phyloP scores from a whole-genome alignment of 1,284 basidiomycete genomes.

The Gymnopus androsaceus region DNA sequence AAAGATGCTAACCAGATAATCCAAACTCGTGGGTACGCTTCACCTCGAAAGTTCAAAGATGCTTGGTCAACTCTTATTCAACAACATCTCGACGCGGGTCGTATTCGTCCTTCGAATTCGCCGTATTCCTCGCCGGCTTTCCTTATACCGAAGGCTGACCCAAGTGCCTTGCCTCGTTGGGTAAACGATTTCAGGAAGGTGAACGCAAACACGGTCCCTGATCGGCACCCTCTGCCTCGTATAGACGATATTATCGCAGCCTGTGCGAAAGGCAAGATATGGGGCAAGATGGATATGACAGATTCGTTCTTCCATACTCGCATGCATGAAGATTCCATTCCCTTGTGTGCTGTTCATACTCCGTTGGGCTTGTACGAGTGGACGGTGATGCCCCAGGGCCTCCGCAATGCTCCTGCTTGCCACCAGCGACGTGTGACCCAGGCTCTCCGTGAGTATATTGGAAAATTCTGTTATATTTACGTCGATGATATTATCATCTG shows the following conservation, averaged over 20 bases:
- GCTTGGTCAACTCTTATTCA: constrained; percentile 29
- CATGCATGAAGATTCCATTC: too few relatives aligned
- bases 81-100: constrained; percentile 29
- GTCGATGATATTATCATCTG: constrained; percentile 40
- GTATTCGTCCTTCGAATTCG: constrained; percentile 28
- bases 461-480: constrained; percentile 21
- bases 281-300: constrained; percentile 37
- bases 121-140: constrained; percentile 31
- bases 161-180: constrained; percentile 31
- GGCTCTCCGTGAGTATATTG: constrained; percentile 26
- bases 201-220: constrained; percentile 36
- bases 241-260: constrained; percentile 33
- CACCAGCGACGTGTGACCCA: constrained; percentile 32
- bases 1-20: constrained; percentile 27
- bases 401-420: constrained; percentile 32
- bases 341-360: constrained; percentile 31
- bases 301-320: too few relatives aligned
- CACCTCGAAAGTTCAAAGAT: constrained; percentile 31
- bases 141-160: constrained; percentile 36
- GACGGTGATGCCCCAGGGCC: constrained; percentile 37
- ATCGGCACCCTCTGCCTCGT: constrained; percentile 32
- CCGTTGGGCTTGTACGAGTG: constrained; percentile 36
- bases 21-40: constrained; percentile 21
- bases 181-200: constrained; percentile 37
- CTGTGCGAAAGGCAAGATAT: constrained; percentile 30